Evolutionary conservation across 176 grass and related monocot species (phyloP).

Genomic region (Raddia guianensis): DNA sequence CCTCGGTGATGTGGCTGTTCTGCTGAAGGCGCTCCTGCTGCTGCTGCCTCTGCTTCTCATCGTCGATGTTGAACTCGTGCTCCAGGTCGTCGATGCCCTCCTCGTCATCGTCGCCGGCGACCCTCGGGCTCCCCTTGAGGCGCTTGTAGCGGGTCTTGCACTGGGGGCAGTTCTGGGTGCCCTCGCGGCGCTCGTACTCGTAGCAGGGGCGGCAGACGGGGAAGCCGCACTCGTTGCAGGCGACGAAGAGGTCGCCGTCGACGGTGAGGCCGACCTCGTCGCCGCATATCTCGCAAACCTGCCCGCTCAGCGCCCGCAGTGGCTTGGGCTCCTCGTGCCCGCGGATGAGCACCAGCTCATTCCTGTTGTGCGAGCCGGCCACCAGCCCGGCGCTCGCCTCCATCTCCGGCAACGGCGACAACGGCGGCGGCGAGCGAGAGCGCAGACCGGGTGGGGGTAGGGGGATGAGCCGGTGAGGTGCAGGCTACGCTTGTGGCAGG

Average conservation of each 20-base stretch:
- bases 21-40: conserved; percentile 38
- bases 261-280: conserved; percentile 80
- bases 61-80: conserved; percentile 95
- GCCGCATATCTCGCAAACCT: conserved; percentile 99
- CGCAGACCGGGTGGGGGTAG: too few species aligned
- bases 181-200: conserved; percentile 96
- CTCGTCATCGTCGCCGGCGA: conserved; percentile 83
- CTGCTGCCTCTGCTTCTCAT: conserved; percentile 54
- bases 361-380: conserved; percentile 91
- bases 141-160: conserved; percentile 99
- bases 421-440: neutral
- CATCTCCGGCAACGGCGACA: conserved; percentile 24
- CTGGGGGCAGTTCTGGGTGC: conserved; percentile 93
- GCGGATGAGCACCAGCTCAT: conserved; percentile 96
- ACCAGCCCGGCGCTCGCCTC: conserved; percentile 86
- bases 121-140: conserved; percentile 90
- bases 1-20: conserved; percentile 80
- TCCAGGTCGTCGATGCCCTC: conserved; percentile 93
- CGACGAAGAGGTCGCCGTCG: conserved; percentile 89
- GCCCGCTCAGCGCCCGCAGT: conserved; percentile 74
- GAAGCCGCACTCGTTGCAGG: conserved; percentile 98
- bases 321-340: conserved; percentile 97
- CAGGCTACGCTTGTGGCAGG: conserved; percentile 53
- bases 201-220: conserved; percentile 97
- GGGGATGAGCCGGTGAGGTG: conserved; percentile 9